phyloP scores from a whole-genome alignment of 768 basidiomycete genomes.

The Termitomyces sp. region DNA sequence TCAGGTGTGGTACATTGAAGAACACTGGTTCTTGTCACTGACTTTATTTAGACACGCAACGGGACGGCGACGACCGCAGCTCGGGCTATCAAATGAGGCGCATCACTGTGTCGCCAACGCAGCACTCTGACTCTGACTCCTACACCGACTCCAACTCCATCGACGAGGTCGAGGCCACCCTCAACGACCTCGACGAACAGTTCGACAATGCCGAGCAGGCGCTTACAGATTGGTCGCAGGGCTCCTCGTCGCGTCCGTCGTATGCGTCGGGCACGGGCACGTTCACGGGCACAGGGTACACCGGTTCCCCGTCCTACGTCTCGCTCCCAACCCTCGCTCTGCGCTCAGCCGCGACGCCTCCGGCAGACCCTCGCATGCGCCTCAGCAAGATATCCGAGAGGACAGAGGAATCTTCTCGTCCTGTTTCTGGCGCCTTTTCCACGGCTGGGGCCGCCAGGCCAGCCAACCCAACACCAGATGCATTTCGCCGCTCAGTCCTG shows the following conservation, averaged over 20 bases:
- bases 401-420: conserved; percentile 69
- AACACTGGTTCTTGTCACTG: conserved; percentile 1
- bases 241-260: conserved; percentile 34
- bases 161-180: conserved; percentile 66
- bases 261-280: conserved; percentile 22
- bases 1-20: conserved; percentile 37
- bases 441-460: conserved; percentile 29
- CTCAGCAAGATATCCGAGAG: conserved; percentile 77
- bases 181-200: conserved; percentile 64
- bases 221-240: conserved; percentile 60
- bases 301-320: conserved; percentile 41
- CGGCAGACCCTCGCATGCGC: conserved; percentile 33
- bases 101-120: conserved; percentile 47
- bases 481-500: conserved; percentile 39
- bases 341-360: conserved; percentile 27
- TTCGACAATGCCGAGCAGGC: conserved; percentile 60
- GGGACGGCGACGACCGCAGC: conserved; percentile 34
- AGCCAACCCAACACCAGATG: conserved; percentile 37
- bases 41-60: conserved; percentile 32
- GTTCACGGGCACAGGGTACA: conserved; percentile 32
- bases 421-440: conserved; percentile 38
- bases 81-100: conserved; percentile 46
- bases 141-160: conserved; percentile 55
- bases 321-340: conserved; percentile 34
- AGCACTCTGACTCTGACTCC: conserved; percentile 28